Evolutionary conservation across 108 stramenopile species (phyloP).

Genomic region (Nitzschia palea): DNA sequence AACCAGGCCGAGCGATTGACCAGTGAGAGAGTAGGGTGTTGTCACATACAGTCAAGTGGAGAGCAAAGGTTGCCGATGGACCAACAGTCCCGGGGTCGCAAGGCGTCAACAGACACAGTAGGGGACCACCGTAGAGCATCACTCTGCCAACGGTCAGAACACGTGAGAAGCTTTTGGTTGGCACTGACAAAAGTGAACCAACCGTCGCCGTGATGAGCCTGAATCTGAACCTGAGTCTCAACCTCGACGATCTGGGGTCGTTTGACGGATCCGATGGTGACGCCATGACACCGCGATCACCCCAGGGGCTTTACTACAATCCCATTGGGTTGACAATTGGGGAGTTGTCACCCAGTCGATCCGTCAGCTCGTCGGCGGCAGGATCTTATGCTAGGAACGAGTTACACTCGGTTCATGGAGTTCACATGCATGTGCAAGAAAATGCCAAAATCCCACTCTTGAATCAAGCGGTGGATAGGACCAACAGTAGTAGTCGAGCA

Average conservation of each 20-base stretch:
- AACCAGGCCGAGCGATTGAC: too few relatives aligned
- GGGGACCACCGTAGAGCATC: too few relatives aligned
- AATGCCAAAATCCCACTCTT: slow-evolving; percentile 80
- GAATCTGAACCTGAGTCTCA: not conserved
- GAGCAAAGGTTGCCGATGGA: too few relatives aligned
- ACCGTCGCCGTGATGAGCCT: too few relatives aligned
- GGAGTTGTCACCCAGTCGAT: not conserved
- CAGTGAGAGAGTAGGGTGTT: too few relatives aligned
- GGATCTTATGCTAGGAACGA: slow-evolving; percentile 14
- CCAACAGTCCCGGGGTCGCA: too few relatives aligned
- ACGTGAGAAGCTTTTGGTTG: too few relatives aligned
- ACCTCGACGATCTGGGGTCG: slow-evolving; percentile 13
- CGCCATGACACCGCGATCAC: not conserved
- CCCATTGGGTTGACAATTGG: slow-evolving; percentile 7
- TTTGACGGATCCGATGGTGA: slow-evolving; percentile 6
- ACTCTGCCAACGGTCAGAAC: too few relatives aligned
- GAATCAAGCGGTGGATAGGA: slow-evolving; percentile 59
- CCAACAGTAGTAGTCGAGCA: slow-evolving; percentile 30
- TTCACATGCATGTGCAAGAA: slow-evolving; percentile 83
- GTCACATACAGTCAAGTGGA: too few relatives aligned
- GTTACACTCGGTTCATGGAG: slow-evolving; percentile 49
- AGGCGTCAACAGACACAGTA: too few relatives aligned
- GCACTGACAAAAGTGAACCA: too few relatives aligned
- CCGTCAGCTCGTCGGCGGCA: not conserved
- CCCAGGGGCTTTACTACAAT: slow-evolving; percentile 3